phyloP scores from a whole-genome alignment of 2,329 filamentous ascomycete genomes.

The Fusarium solani-melongenae region DNA sequence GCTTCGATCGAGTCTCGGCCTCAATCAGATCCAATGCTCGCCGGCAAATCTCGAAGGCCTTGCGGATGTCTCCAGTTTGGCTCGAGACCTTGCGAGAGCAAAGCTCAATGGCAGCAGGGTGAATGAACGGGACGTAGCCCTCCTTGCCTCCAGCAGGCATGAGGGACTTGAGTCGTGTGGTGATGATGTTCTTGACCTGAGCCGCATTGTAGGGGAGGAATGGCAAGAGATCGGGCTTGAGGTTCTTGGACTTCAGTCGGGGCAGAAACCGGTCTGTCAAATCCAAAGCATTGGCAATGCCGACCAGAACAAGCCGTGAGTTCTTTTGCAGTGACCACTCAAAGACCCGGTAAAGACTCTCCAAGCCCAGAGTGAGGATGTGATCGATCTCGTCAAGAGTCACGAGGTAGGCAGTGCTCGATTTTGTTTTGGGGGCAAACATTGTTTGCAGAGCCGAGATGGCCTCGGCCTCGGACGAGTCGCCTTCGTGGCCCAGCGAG shows the following conservation, averaged over 20 bases:
- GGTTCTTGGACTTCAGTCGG: slow-evolving; percentile 88
- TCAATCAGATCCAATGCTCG: slow-evolving; percentile 91
- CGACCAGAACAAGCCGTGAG: slow-evolving; percentile 85
- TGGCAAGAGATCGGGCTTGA: slow-evolving; percentile 89
- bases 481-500: slow-evolving; percentile 69
- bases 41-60: slow-evolving; percentile 94
- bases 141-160: slow-evolving; percentile 65
- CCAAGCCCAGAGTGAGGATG: slow-evolving; percentile 86
- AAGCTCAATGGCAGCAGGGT: slow-evolving; percentile 92
- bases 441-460: slow-evolving; percentile 75
- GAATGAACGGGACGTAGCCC: slow-evolving; percentile 84
- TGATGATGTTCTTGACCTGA: slow-evolving; percentile 91
- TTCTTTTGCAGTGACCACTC: slow-evolving; percentile 90
- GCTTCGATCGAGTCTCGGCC: slow-evolving; percentile 80
- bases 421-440: slow-evolving; percentile 73
- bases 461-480: slow-evolving; percentile 73
- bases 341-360: slow-evolving; percentile 92
- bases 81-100: slow-evolving; percentile 95
- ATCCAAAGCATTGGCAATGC: slow-evolving; percentile 96
- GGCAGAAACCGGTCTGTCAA: slow-evolving; percentile 95
- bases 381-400: slow-evolving; percentile 96
- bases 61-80: slow-evolving; percentile 93
- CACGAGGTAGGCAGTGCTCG: slow-evolving; percentile 76
- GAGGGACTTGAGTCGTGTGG: slow-evolving; percentile 81
- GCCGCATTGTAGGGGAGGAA: slow-evolving; percentile 91